These are phyloP conservation scores for Aspergillus intermedius DNA, from an alignment of 2,329 filamentous ascomycete genomes.

Conservation along the genomic window DNA sequence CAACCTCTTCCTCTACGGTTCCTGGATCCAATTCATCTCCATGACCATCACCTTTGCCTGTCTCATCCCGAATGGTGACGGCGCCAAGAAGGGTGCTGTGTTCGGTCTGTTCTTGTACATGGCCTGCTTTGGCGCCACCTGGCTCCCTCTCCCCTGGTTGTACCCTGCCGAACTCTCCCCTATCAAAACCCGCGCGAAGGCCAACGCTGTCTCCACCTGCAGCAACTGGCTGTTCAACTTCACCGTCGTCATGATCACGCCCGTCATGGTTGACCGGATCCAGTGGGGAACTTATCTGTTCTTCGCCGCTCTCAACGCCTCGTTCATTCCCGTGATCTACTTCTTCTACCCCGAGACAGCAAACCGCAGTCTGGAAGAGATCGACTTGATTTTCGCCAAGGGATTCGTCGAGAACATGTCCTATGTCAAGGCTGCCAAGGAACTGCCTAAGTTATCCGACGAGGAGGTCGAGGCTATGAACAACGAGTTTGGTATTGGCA, in stretches of 20 bases:
- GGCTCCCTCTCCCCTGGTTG: constrained; percentile 57
- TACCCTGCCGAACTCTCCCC: constrained; percentile 49
- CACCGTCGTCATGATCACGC: constrained; percentile 47
- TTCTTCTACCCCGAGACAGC: constrained; percentile 51
- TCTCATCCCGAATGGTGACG: constrained; percentile 24
- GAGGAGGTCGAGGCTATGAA: constrained; percentile 30
- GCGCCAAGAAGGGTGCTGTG: constrained; percentile 33
- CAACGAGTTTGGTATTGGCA: constrained; percentile 24
- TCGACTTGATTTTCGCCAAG: constrained; percentile 42
- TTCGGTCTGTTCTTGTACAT: constrained; percentile 65
- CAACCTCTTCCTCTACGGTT: constrained; percentile 37
- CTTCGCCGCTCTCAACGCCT: constrained; percentile 36
- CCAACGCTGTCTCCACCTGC: constrained; percentile 49
- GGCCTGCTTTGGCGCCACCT: constrained; percentile 60
- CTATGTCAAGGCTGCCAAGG: constrained; percentile 28
- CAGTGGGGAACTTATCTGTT: constrained; percentile 41
- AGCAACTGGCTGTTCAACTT: constrained; percentile 54
- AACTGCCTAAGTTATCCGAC: constrained; percentile 29
- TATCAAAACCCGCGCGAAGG: constrained; percentile 50
- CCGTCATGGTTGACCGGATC: constrained; percentile 35
- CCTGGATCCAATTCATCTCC: constrained; percentile 32
- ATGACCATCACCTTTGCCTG: constrained; percentile 37
- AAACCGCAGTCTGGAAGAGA: constrained; percentile 39
- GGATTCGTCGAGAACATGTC: constrained; percentile 37
- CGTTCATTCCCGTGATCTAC: constrained; percentile 48